Percentiles rank a stretch among this genome's conserved stretches.
Conservation (phyloP, 306 rosid species). For the Rubus idaeus region DNA sequence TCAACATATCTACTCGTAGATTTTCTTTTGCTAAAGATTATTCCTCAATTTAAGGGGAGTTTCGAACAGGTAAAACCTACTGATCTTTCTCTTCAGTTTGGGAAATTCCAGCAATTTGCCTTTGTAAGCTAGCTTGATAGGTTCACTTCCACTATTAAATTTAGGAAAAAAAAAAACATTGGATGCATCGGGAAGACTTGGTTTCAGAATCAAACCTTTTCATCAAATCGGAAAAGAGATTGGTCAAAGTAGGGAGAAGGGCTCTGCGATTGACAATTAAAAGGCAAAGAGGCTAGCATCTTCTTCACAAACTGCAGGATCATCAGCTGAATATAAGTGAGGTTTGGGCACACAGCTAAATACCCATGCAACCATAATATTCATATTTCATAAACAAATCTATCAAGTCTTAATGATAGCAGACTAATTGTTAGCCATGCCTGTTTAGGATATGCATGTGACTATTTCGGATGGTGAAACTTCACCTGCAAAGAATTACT, state of each 20-base stretch:
- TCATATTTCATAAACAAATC: neutral
- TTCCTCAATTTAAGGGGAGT: neutral
- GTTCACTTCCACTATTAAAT: neutral
- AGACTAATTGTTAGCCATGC: neutral
- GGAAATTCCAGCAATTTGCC: neutral
- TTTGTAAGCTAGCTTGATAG: neutral
- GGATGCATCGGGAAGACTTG: neutral
- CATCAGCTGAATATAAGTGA: constrained; percentile 23
- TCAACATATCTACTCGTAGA: neutral
- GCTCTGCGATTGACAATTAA: constrained; percentile 87
- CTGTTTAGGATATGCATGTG: neutral
- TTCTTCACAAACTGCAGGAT: constrained; percentile 89
- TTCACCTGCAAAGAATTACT: constrained; percentile 72
- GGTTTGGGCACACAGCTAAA: constrained; percentile 14
- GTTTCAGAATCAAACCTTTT: constrained; percentile 61
- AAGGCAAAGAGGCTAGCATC: constrained; percentile 84
- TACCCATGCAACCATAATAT: neutral
- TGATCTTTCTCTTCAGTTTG: neutral
- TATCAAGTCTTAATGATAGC: constrained; percentile 3
- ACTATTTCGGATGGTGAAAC: neutral
- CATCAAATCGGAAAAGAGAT: constrained; percentile 88
- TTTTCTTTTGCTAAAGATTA: neutral
- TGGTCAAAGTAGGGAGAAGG: constrained; percentile 98
- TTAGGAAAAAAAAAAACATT: neutral
- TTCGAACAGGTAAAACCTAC: neutral